These are phyloP conservation scores for Penicillium crystallinum DNA, from an alignment of 495 filamentous ascomycete species.

Conservation along the genomic window DNA sequence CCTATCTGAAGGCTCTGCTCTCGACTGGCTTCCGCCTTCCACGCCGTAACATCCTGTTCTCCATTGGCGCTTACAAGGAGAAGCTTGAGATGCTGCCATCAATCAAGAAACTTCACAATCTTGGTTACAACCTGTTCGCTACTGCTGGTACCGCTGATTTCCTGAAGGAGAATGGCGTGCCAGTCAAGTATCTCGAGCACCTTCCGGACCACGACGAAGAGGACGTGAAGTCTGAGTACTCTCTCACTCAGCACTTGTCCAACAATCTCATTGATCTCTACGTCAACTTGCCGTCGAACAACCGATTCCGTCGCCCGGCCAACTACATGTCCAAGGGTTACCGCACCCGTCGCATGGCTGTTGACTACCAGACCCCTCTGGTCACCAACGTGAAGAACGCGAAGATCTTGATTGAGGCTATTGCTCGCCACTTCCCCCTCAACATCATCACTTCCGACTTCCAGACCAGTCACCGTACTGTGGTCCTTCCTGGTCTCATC, in stretches of 20 bases:
- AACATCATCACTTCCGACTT: conserved; percentile 78
- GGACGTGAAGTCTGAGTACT: conserved; percentile 91
- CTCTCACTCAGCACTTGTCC: conserved; percentile 86
- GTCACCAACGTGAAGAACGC: conserved; percentile 99
- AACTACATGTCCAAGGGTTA: conserved; percentile 99
- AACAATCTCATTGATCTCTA: conserved; percentile 98
- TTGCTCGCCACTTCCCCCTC: conserved; percentile 80
- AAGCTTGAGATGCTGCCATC: conserved; percentile 96
- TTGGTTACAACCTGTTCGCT: conserved; percentile 92
- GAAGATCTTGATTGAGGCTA: conserved; percentile 92
- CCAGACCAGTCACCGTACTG: conserved; percentile 78
- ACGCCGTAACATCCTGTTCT: conserved; percentile 89
- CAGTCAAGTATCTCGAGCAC: conserved; percentile 86
- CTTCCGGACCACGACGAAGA: conserved; percentile 59
- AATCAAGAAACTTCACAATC: conserved; percentile 75
- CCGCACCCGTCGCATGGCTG: conserved; percentile 91
- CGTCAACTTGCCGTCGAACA: conserved; percentile 97
- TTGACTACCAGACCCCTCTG: conserved; percentile 95
- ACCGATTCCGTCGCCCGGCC: conserved; percentile 88
- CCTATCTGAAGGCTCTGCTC: conserved; percentile 90
- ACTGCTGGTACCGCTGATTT: conserved; percentile 96
- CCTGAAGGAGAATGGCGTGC: conserved; percentile 82
- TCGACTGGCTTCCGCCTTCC: conserved; percentile 97
- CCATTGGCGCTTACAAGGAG: conserved; percentile 95
- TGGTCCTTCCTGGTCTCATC: conserved; percentile 70